These are phyloP conservation scores for Ustilago xerochloae DNA, from an alignment of 1,284 basidiomycete species.

Conservation along the genomic window DNA sequence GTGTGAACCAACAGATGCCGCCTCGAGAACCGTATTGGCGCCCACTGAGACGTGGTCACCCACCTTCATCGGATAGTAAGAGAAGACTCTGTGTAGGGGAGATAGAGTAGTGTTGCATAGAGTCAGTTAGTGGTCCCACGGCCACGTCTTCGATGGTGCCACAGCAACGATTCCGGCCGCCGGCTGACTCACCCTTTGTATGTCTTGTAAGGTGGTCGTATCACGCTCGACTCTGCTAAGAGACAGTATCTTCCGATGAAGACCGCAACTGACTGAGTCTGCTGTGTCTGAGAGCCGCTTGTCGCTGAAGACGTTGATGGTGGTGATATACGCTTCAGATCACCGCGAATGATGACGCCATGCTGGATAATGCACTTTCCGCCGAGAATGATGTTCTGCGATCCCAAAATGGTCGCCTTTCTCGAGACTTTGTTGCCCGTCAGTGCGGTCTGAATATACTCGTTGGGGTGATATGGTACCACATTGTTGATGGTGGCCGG, in stretches of 20 bases:
- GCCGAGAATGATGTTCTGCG: slow-evolving; percentile 94
- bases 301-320: slow-evolving; percentile 79
- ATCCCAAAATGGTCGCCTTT: slow-evolving; percentile 89
- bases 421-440: slow-evolving; percentile 93
- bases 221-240: slow-evolving; percentile 86
- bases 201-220: slow-evolving; percentile 74
- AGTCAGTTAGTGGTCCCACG: too few species aligned
- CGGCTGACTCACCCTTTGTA: slow-evolving; percentile 74
- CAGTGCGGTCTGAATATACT: slow-evolving; percentile 70
- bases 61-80: slow-evolving; percentile 97
- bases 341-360: slow-evolving; percentile 86
- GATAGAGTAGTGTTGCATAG: too few species aligned
- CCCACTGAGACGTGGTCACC: slow-evolving; percentile 95
- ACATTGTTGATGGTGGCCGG: slow-evolving; percentile 34
- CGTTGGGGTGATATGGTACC: slow-evolving; percentile 39
- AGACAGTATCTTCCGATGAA: slow-evolving; percentile 91
- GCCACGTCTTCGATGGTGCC: background rate
- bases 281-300: slow-evolving; percentile 7
- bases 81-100: slow-evolving; percentile 75
- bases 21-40: slow-evolving; percentile 85
- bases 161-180: background rate
- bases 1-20: slow-evolving; percentile 90
- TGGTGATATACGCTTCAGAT: slow-evolving; percentile 75
- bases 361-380: slow-evolving; percentile 96
- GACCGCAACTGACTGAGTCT: slow-evolving; percentile 78